Evolutionary conservation across 2,329 filamentous ascomycete species (phyloP).

Genomic region (Apiospora sp.): DNA sequence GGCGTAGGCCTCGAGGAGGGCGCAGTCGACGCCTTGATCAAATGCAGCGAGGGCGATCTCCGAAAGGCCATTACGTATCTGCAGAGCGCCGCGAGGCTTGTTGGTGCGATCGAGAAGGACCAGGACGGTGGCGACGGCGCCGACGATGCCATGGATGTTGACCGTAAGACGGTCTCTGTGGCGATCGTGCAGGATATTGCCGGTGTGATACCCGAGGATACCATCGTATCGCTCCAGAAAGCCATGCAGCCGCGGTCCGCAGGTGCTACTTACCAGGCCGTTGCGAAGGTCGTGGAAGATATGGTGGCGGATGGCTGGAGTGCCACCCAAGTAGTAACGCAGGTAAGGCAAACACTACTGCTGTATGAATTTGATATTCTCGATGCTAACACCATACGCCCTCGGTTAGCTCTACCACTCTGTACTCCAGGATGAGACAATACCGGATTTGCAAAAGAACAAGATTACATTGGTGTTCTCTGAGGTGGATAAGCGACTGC

Average conservation of each 20-base stretch:
- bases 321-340: slow-evolving; percentile 83
- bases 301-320: slow-evolving; percentile 98
- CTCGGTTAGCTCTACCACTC: slow-evolving; percentile 75
- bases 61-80: slow-evolving; percentile 95
- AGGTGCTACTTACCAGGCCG: slow-evolving; percentile 72
- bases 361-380: not conserved
- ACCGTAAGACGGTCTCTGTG: slow-evolving; percentile 73
- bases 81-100: slow-evolving; percentile 90
- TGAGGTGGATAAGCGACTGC: slow-evolving; percentile 90
- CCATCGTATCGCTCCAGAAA: slow-evolving; percentile 73
- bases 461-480: slow-evolving; percentile 90
- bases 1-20: slow-evolving; percentile 79
- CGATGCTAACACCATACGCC: slow-evolving; percentile 23
- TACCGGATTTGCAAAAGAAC: slow-evolving; percentile 87
- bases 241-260: slow-evolving; percentile 78
- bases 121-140: slow-evolving; percentile 56
- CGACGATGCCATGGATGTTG: slow-evolving; percentile 65
- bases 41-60: slow-evolving; percentile 91
- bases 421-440: slow-evolving; percentile 83
- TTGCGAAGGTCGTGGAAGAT: slow-evolving; percentile 84
- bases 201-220: slow-evolving; percentile 83
- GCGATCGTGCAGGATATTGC: slow-evolving; percentile 92
- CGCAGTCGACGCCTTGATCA: slow-evolving; percentile 83
- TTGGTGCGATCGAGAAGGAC: slow-evolving; percentile 68
- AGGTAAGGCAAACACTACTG: slow-evolving; percentile 59